Base-by-base conservation (phyloP, 2,329 filamentous ascomycete species). In the Fusarium sp. region DNA sequence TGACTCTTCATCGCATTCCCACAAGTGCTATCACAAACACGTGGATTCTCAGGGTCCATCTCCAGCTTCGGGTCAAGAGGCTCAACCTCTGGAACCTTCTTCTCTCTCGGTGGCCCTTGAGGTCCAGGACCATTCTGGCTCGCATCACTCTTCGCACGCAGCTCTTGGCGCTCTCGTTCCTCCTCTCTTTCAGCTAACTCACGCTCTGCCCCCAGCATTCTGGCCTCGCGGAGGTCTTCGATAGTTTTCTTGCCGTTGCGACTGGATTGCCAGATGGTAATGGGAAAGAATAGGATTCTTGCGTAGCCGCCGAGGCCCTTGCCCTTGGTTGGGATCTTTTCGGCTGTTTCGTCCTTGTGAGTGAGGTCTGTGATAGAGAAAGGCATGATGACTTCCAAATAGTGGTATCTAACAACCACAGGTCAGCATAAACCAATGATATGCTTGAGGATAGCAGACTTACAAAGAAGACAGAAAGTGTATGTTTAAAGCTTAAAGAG, bases 301-400 rank as follows among this genome's bases (percentile, higher is more conserved):
- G 28, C 55, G 13, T n/a, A 53, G 18, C 47, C 37, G 21, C 55
- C 55, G 12, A 63, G 37, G 16, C 47, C 59, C 4, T 60, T 40
- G 3, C 12, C n/a, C 3, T 23, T 28, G 3, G 56, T 27, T 1
- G 55, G 60, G 13, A 63, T 37, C 13, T 63, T 63, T 7, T 51
- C 28, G 14, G 56, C 56, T 16, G 42, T 61, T 18, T 49, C 16
- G 16, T 63, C 60, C 12, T 20, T 63, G 5, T 12, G 43, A 2
- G 42, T 63, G 2, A 63, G 23, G 9, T 63, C 60, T 9, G 18
- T 27, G 7, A 61, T 55, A 7, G 60, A 54, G 12, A 63, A 49
- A 27, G 56, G 60, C 56, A 63, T 63, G 4, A 13, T 53, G 18
- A 12, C 10, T 43, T 42, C n/a, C 11, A 34, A 18, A 12, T 6